A percentile compares a stretch with the other conserved stretches of the same genome.
Conservation (phyloP, 495 filamentous ascomycete species). For the Aspergillus egyptiacus region DNA sequence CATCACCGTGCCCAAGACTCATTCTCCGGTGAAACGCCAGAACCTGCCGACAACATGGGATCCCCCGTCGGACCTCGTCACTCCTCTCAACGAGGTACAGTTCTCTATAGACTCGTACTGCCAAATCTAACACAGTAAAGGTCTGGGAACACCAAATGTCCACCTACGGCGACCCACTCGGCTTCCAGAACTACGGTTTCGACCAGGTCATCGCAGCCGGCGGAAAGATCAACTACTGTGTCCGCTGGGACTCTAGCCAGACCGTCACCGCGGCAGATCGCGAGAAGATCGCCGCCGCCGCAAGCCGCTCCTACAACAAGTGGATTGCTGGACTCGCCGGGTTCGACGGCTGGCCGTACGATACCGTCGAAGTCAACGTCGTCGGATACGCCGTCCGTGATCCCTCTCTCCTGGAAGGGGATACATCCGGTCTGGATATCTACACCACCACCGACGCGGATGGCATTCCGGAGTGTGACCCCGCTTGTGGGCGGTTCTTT, state of each 20-base stretch:
- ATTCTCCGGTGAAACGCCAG: not conserved
- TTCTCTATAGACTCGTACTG: not conserved
- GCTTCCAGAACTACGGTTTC: conserved; percentile 19
- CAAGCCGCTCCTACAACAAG: conserved; percentile 16
- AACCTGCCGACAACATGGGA: conserved; percentile 8
- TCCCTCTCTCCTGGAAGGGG: conserved; percentile 10
- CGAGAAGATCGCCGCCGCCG: conserved; percentile 7
- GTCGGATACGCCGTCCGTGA: conserved; percentile 16
- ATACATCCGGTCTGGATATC: conserved; percentile 15
- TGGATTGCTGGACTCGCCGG: conserved; percentile 16
- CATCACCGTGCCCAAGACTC: not conserved
- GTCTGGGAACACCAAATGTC: conserved; percentile 17
- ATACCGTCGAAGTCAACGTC: conserved; percentile 14
- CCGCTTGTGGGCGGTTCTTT: conserved; percentile 16
- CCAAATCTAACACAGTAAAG: conserved; percentile 1
- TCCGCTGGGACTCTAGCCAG: conserved; percentile 14
- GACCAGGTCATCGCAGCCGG: conserved; percentile 17
- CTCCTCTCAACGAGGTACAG: conserved; percentile 13
- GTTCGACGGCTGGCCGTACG: conserved; percentile 16
- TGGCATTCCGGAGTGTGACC: conserved; percentile 13
- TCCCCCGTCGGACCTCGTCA: conserved; percentile 12
- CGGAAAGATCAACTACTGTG: conserved; percentile 20
- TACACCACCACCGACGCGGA: conserved; percentile 18
- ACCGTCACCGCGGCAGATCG: conserved; percentile 11
- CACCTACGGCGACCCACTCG: conserved; percentile 15